phyloP scores from a whole-genome alignment of 768 basidiomycete species.

The Rhizopogon salebrosus region DNA sequence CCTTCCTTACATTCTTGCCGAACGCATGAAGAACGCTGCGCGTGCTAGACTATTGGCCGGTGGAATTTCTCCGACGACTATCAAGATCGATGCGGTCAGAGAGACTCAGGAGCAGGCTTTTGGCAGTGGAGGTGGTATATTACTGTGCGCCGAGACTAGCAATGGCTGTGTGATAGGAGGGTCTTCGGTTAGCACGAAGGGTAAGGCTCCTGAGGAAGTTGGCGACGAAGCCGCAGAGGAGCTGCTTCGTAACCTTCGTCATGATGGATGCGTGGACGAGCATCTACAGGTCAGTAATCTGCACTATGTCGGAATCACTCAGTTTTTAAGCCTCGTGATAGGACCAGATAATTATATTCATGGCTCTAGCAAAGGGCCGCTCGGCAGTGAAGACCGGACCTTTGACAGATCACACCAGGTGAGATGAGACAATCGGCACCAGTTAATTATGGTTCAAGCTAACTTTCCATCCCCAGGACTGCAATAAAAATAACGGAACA shows the following conservation, averaged over 20 bases:
- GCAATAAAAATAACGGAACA: constrained; percentile 72
- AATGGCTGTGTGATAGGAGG: constrained; percentile 65
- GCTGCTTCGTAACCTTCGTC: constrained; percentile 48
- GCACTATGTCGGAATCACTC: background rate
- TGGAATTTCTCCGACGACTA: constrained; percentile 25
- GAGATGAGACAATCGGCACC: constrained; percentile 3
- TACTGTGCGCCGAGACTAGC: constrained; percentile 71
- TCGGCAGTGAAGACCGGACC: constrained; percentile 55
- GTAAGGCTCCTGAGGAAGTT: constrained; percentile 37
- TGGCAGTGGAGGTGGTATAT: constrained; percentile 69
- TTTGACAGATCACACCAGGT: constrained; percentile 67
- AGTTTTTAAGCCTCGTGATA: constrained; percentile 22
- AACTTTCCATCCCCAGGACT: constrained; percentile 30
- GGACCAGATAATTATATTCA: constrained; percentile 77
- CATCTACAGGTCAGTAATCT: constrained; percentile 42
- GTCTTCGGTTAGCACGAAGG: constrained; percentile 57
- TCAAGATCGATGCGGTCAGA: constrained; percentile 38
- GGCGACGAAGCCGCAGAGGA: constrained; percentile 60
- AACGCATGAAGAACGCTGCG: constrained; percentile 55
- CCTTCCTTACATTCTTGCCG: constrained; percentile 51
- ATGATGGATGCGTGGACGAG: constrained; percentile 73
- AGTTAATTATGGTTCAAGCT: background rate
- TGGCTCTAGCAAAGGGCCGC: constrained; percentile 64
- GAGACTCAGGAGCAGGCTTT: constrained; percentile 40
- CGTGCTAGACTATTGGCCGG: constrained; percentile 32